phyloP scores from a whole-genome alignment of 805 yeast species.

The Grigorovia jiainica region DNA sequence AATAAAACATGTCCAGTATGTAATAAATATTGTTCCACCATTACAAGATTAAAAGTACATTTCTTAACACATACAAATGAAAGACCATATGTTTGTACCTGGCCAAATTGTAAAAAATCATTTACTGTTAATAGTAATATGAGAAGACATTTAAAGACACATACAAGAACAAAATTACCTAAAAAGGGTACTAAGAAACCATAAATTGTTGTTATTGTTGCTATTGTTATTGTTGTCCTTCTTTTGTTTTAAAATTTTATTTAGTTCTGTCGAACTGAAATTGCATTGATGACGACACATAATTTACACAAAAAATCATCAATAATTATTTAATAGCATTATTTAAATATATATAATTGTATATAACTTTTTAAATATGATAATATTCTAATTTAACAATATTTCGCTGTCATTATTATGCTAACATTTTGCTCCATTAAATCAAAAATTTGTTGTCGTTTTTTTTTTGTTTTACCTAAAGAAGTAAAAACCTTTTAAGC shows the following conservation, averaged over 20 bases:
- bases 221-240: not conserved
- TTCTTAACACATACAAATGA: slow-evolving; percentile 72
- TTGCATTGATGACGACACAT: too few relatives aligned
- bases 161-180: slow-evolving; percentile 26
- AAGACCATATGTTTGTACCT: slow-evolving; percentile 55
- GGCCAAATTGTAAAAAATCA: slow-evolving; percentile 55
- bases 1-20: slow-evolving; percentile 44
- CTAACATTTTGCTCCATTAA: too few relatives aligned
- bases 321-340: too few relatives aligned
- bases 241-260: not conserved
- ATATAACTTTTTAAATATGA: too few relatives aligned
- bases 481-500: too few relatives aligned
- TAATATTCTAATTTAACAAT: too few relatives aligned
- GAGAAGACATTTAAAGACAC: slow-evolving; percentile 69
- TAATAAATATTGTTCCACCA: slow-evolving; percentile 68
- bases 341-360: too few relatives aligned
- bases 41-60: slow-evolving; percentile 75
- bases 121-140: slow-evolving; percentile 78
- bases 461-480: too few relatives aligned
- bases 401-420: too few relatives aligned
- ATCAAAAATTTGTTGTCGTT: too few relatives aligned
- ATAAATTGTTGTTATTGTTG: too few relatives aligned
- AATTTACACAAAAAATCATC: too few relatives aligned
- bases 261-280: not conserved
- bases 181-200: not conserved